Evolutionary conservation across 2,329 filamentous ascomycete species (phyloP).

Genomic region (Botrytis fabae): DNA sequence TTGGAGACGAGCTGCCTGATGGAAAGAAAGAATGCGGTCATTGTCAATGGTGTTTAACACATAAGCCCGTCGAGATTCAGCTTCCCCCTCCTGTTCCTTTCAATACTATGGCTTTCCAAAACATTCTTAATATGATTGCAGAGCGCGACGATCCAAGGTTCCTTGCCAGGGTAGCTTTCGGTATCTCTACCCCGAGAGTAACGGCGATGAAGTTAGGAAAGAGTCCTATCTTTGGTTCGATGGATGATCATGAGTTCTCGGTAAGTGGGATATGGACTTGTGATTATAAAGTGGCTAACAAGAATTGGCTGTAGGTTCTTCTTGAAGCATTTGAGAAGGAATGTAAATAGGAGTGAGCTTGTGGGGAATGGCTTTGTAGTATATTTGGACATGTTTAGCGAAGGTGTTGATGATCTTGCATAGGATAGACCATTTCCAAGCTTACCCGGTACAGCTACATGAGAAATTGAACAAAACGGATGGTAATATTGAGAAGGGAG

Average conservation of each 20-base stretch:
- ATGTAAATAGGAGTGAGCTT: not conserved
- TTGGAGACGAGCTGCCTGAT: constrained; percentile 54
- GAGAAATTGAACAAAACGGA: not conserved
- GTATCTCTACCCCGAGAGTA: constrained; percentile 59
- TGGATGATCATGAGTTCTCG: constrained; percentile 56
- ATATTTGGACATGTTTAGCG: not conserved
- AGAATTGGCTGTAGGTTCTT: constrained; percentile 14
- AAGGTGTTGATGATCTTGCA: not conserved
- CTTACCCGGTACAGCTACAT: too few relatives aligned
- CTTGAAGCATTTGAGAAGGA: constrained; percentile 19
- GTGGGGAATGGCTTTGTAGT: not conserved
- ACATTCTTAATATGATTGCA: constrained; percentile 47
- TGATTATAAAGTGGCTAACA: not conserved
- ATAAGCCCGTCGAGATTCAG: constrained; percentile 44
- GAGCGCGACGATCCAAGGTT: constrained; percentile 59
- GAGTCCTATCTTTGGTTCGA: constrained; percentile 50
- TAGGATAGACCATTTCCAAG: not conserved
- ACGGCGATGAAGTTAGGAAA: constrained; percentile 50
- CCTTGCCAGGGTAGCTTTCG: constrained; percentile 60
- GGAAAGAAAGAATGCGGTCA: constrained; percentile 52
- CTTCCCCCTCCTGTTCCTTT: constrained; percentile 44
- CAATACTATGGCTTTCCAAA: constrained; percentile 45
- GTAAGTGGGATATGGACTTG: constrained; percentile 39
- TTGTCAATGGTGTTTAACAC: constrained; percentile 52
- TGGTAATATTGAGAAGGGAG: not conserved